Evolutionary conservation across 2,329 filamentous ascomycete genomes (phyloP).

Genomic region (Phialophora tarda): DNA sequence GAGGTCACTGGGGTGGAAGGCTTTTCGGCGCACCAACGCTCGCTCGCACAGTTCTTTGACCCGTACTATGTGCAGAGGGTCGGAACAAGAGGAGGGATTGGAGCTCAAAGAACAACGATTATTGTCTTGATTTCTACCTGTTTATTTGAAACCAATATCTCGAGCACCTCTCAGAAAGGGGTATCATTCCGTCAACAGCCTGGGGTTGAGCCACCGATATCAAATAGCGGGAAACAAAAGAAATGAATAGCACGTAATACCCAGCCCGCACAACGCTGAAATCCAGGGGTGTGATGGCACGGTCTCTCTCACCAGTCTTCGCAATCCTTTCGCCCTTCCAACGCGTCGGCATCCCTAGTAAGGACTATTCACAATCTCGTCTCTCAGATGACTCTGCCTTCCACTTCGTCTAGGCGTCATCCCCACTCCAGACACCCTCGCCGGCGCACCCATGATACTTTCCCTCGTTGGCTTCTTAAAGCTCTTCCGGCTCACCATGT

Average conservation of each 20-base stretch:
- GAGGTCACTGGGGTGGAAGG: not conserved
- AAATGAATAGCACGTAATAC: not conserved
- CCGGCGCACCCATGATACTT: slow-evolving; percentile 74
- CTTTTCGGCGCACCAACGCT: not conserved
- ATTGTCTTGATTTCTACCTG: not conserved
- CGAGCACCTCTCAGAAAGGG: not conserved
- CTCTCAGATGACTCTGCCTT: slow-evolving; percentile 65
- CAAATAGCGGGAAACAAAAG: slow-evolving; percentile 1
- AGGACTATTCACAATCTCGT: slow-evolving; percentile 79
- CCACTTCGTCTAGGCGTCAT: slow-evolving; percentile 48
- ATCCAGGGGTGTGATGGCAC: not conserved
- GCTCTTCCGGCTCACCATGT: slow-evolving; percentile 89
- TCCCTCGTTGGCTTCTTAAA: slow-evolving; percentile 89
- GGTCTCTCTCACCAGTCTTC: not conserved
- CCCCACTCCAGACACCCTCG: slow-evolving; percentile 53
- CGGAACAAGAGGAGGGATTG: not conserved
- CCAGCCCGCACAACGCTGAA: not conserved
- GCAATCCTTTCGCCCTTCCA: not conserved
- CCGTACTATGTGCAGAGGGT: too few species aligned
- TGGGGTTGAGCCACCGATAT: not conserved
- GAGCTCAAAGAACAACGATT: not conserved
- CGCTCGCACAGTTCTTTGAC: not conserved
- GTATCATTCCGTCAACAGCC: slow-evolving; percentile 4
- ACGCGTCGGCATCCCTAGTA: slow-evolving; percentile 49
- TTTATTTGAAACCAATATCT: not conserved